Percentiles rank a stretch among this genome's conserved stretches.
phyloP scores from a whole-genome alignment of 2,329 filamentous ascomycete genomes.

The Sporothrix phasma region DNA sequence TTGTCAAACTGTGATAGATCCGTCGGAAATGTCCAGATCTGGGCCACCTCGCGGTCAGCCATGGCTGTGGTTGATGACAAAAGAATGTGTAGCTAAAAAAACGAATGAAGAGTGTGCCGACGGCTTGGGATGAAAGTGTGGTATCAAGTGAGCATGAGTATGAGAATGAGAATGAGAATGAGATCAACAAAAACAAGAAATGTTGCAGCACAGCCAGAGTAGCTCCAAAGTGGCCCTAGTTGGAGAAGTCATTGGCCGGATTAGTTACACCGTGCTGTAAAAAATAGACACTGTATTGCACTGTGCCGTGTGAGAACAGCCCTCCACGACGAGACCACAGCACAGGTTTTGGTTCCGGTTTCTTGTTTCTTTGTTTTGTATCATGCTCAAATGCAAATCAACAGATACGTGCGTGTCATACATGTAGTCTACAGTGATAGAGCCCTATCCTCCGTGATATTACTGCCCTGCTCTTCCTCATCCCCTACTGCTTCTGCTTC shows the following conservation, averaged over 20 bases:
- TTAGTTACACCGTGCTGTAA: background rate
- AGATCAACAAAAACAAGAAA: conserved; percentile 13
- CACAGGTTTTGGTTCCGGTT: background rate
- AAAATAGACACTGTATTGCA: background rate
- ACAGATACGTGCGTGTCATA: background rate
- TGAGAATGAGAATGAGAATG: background rate
- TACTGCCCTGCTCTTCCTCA: conserved; percentile 10
- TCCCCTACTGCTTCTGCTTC: conserved; percentile 17
- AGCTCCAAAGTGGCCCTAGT: background rate
- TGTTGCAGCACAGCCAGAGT: background rate
- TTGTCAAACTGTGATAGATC: conserved; percentile 59
- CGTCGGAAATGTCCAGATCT: conserved; percentile 41
- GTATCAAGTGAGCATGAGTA: background rate
- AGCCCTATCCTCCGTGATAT: background rate
- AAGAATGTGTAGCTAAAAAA: background rate
- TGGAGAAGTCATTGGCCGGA: background rate
- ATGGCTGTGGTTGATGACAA: background rate
- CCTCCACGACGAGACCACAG: too few relatives aligned
- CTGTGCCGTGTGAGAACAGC: background rate
- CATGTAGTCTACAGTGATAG: background rate
- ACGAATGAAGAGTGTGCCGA: background rate
- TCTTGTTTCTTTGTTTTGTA: too few relatives aligned
- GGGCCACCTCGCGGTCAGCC: conserved; percentile 17
- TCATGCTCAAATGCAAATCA: background rate
- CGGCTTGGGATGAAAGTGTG: background rate